Conservation (phyloP, 1,139 yeast genomes). For the Taphrina wiesneri region DNA sequence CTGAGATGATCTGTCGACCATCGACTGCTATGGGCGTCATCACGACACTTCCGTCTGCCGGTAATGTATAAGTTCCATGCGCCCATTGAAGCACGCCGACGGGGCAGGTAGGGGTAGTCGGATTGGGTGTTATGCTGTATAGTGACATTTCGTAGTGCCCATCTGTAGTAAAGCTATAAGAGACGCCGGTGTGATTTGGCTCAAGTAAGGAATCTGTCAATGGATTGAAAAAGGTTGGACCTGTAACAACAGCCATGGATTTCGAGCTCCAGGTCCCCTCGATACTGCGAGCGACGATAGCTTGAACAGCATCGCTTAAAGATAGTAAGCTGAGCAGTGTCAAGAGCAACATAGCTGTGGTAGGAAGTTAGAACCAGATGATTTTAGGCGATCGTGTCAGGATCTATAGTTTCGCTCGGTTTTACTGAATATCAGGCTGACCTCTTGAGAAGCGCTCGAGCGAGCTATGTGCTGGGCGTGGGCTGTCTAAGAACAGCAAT, state of each 20-base stretch:
- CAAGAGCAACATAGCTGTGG: background rate
- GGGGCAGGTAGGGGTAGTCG: conserved; percentile 77
- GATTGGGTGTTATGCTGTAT: conserved; percentile 71
- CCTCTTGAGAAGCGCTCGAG: too few species aligned
- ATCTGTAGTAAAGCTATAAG: conserved; percentile 87
- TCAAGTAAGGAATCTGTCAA: conserved; percentile 90
- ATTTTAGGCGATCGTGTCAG: too few species aligned
- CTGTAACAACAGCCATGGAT: conserved; percentile 91
- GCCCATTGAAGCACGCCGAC: conserved; percentile 78
- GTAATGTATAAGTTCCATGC: conserved; percentile 75
- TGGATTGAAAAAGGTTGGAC: conserved; percentile 96
- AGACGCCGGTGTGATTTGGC: conserved; percentile 92
- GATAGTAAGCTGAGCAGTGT: background rate
- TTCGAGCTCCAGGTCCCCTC: conserved; percentile 94
- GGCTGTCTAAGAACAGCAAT: background rate
- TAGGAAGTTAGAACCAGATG: too few species aligned
- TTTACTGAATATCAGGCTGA: too few species aligned
- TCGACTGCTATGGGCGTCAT: conserved; percentile 79
- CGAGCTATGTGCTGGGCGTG: too few species aligned
- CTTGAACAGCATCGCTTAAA: background rate
- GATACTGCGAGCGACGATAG: conserved; percentile 12
- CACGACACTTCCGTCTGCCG: conserved; percentile 64
- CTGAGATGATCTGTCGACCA: conserved; percentile 86
- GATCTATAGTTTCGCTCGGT: too few species aligned
- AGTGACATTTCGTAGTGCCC: conserved; percentile 89